These are phyloP conservation scores for Exophiala phaeomuriformis DNA, from an alignment of 2,329 filamentous ascomycete genomes.

Conservation along the genomic window DNA sequence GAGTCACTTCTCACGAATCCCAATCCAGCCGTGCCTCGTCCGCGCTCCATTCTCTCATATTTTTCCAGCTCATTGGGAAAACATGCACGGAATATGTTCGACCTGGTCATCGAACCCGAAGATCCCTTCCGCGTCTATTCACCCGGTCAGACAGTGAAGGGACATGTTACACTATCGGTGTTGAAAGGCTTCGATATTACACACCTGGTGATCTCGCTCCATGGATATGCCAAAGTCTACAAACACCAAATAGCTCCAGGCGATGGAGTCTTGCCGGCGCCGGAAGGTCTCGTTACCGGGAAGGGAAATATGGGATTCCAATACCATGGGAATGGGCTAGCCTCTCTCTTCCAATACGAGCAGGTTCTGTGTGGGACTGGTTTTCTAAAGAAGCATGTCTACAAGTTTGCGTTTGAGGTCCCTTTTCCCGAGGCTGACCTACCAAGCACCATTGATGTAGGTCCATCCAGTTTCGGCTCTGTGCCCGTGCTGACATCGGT, in stretches of 20 bases:
- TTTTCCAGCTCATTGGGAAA: constrained; percentile 50
- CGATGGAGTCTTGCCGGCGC: constrained; percentile 43
- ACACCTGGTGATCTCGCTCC: constrained; percentile 55
- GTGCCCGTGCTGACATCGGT: constrained; percentile 21
- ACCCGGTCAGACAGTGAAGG: constrained; percentile 56
- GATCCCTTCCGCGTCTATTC: constrained; percentile 57
- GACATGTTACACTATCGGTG: constrained; percentile 53
- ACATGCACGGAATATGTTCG: constrained; percentile 50
- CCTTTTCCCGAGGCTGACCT: constrained; percentile 53
- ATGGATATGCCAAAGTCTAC: constrained; percentile 59
- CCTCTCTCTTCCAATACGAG: constrained; percentile 59
- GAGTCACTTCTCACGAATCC: constrained; percentile 35
- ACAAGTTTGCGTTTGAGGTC: constrained; percentile 60
- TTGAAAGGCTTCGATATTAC: constrained; percentile 55
- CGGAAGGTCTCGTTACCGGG: constrained; percentile 47
- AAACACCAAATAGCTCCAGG: constrained; percentile 54
- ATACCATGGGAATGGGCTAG: constrained; percentile 59
- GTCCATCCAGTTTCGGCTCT: constrained; percentile 33
- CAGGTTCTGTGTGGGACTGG: constrained; percentile 58
- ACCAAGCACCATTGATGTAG: constrained; percentile 88
- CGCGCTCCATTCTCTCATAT: constrained; percentile 45
- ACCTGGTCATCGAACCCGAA: constrained; percentile 56
- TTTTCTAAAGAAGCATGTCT: constrained; percentile 55
- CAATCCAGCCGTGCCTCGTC: constrained; percentile 36
- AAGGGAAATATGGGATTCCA: constrained; percentile 46